phyloP scores from a whole-genome alignment of 352 stramenopile genomes.

The Peronosclerospora sorghi region DNA sequence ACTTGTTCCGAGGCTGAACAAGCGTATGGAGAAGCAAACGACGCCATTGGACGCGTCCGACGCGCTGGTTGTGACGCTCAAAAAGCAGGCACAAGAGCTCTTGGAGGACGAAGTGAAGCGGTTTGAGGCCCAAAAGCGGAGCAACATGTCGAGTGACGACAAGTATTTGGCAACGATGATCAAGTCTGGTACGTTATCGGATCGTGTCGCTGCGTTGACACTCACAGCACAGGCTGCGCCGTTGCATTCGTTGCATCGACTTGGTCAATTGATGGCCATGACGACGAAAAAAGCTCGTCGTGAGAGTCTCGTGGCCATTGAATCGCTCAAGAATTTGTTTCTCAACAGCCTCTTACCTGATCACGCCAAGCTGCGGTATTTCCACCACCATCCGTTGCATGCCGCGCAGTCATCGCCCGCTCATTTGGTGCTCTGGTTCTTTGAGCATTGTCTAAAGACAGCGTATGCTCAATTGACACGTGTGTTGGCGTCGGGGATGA shows the following conservation, averaged over 20 bases:
- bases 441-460: slow-evolving; percentile 75
- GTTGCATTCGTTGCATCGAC: slow-evolving; percentile 53
- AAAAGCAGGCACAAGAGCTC: slow-evolving; percentile 48
- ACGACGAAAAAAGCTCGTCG: slow-evolving; percentile 84
- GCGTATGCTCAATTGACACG: slow-evolving; percentile 57
- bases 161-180: slow-evolving; percentile 84
- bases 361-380: slow-evolving; percentile 66
- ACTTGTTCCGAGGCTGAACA: slow-evolving; percentile 16
- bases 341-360: slow-evolving; percentile 85
- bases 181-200: slow-evolving; percentile 81
- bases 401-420: slow-evolving; percentile 34
- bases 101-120: slow-evolving; percentile 48
- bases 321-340: slow-evolving; percentile 92
- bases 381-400: slow-evolving; percentile 66
- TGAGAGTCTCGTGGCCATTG: slow-evolving; percentile 84
- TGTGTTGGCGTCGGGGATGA: slow-evolving; percentile 64
- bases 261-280: slow-evolving; percentile 84
- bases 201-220: slow-evolving; percentile 87
- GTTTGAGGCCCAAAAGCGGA: slow-evolving; percentile 48
- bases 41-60: slow-evolving; percentile 16
- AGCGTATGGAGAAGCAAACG: slow-evolving; percentile 1
- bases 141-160: slow-evolving; percentile 73
- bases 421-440: slow-evolving; percentile 71
- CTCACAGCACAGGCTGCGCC: slow-evolving; percentile 80
- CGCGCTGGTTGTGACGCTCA: slow-evolving; percentile 36